These are phyloP conservation scores for Rozella allomycis DNA, from an alignment of 371 early-diverging fungal species.

Conservation along the genomic window DNA sequence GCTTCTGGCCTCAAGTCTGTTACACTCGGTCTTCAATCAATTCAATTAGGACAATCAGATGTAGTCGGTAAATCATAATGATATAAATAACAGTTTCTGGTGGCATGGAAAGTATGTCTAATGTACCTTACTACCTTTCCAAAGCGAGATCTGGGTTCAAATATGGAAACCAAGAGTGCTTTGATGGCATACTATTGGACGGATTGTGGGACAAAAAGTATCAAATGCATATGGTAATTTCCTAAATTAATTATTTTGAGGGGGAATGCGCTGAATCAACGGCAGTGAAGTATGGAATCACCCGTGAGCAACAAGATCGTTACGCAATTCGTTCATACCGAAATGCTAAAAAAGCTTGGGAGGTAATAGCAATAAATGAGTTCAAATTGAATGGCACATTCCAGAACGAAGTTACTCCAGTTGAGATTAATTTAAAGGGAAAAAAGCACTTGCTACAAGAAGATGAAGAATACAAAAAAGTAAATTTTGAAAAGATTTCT, in stretches of 20 bases:
- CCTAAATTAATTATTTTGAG: no score
- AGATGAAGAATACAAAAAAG: conserved; percentile 15
- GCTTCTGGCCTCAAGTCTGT: conserved; percentile 89
- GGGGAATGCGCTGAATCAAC: conserved; percentile 84
- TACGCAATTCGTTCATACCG: conserved; percentile 1
- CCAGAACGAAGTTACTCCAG: conserved; percentile 66
- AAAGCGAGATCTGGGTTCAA: conserved; percentile 42
- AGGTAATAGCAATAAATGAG: conserved; percentile 58
- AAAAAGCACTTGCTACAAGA: conserved; percentile 13
- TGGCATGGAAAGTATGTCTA: conserved; percentile 94
- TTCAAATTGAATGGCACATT: conserved; percentile 42
- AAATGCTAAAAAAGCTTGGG: conserved; percentile 7
- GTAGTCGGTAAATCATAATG: conserved; percentile 7
- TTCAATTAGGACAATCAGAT: conserved; percentile 58
- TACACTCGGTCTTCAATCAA: conserved; percentile 57
- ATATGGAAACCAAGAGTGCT: conserved; percentile 58
- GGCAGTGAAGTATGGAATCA: conserved; percentile 52
- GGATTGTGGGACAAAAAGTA: conserved; percentile 58
- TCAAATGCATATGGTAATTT: conserved; percentile 42
- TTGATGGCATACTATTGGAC: conserved; percentile 76
- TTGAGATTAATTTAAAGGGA: conserved; percentile 30
- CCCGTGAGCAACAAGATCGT: conserved; percentile 46
- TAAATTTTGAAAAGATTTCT: conserved; percentile 47
- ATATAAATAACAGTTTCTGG: conserved; percentile 50
- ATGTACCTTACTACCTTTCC: conserved; percentile 68